Conservation (phyloP, 345 rosid species). For the Aurinia saxatilis region DNA sequence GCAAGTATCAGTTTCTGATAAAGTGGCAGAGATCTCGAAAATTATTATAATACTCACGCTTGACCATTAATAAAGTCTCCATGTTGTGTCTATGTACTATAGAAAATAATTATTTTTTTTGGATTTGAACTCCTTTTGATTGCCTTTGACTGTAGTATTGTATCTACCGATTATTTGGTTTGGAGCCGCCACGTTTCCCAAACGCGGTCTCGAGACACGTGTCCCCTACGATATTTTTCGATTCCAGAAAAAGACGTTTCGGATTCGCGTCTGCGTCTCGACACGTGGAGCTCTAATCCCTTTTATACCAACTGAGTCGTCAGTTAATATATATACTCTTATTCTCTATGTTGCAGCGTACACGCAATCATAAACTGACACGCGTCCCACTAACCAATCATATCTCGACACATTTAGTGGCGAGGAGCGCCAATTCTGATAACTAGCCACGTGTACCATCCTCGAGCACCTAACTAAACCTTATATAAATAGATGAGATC, state of each 20-base stretch:
- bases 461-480: conserved; percentile 7
- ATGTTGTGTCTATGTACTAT: neutral
- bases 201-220: conserved; percentile 4
- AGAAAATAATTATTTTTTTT: no score
- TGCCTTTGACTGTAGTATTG: neutral
- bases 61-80: neutral
- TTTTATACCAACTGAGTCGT: neutral
- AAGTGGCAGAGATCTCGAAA: neutral
- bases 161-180: neutral
- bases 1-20: neutral
- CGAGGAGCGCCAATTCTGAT: neutral
- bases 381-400: conserved; percentile 14
- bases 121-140: no score
- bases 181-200: conserved; percentile 16
- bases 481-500: neutral
- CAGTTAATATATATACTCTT: conserved; percentile 2
- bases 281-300: neutral
- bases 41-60: neutral
- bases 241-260: conserved; percentile 1
- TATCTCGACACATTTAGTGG: conserved; percentile 1
- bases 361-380: conserved; percentile 5
- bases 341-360: conserved; percentile 11
- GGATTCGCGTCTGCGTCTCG: neutral
- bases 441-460: conserved; percentile 14
- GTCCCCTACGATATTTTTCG: neutral